Evolutionary conservation across 2,329 filamentous ascomycete species (phyloP), one percentile per base, ranked within the genome.

Genomic region (Fusarium protoensiforme): DNA sequence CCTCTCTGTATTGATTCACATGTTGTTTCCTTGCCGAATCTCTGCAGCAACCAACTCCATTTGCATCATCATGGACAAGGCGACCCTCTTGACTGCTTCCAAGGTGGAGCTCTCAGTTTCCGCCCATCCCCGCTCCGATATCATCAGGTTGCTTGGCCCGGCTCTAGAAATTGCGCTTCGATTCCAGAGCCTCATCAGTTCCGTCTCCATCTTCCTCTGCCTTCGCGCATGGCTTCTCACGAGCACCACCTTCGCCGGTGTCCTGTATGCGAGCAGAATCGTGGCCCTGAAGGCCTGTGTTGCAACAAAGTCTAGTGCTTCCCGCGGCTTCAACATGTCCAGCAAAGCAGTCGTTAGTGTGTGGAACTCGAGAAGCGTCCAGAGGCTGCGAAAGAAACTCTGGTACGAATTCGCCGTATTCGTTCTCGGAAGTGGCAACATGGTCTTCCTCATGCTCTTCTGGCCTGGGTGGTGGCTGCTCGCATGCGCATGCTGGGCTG

Each of bases 391-490:
- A 43, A 86, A 84, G 69, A 86, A 85, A 72, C 69, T 88, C 62
- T 85, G 86, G 64, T 86, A 86, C 71, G 88, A 90, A 77, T 84
- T 90, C 64, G 86, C 85, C 65, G 80, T 85, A 57, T 82, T 86
- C 58, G 81, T 90, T 39, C 83, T 90, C 24, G 87, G 88, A 5
- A 83, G 84, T 7, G 83, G 85, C 27, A 89, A 89, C 69, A 76
- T 80, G 33, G 53, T 90, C 64, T 82, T 86, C 68, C 77, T 89
- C 35, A 53, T 89, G 67, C 69, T 90, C 70, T 87, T 90, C 72
- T 90, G 88, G 88, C 88, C 88, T 0, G 88, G 88, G 0, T 90
- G 88, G 88, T 80, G 84, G 67, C 68, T 89, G 31, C 67, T 90
- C 33, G 85, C 76, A 2, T 78, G 82, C 8, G 72, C 79, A n/a